Evolutionary conservation across 2,329 filamentous ascomycete genomes (phyloP), one percentile per base, ranked within the genome.

Genomic region (Pseudocercospora musae): DNA sequence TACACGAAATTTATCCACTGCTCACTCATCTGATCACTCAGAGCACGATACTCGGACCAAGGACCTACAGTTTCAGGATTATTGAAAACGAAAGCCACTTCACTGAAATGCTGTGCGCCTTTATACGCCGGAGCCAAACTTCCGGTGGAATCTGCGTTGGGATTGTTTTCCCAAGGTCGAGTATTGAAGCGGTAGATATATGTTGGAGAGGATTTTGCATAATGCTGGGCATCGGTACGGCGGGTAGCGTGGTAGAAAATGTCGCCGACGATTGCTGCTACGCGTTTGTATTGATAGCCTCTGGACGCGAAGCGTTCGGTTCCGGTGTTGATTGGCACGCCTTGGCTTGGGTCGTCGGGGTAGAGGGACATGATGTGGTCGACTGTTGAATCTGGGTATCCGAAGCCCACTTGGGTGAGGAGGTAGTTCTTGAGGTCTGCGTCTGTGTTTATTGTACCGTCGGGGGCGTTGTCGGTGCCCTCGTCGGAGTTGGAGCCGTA

Each of bases 401-500:
- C 58, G 48, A 66, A 68, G 33, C 66, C 66, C 11, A 63, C 65
- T 29, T 65, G 63, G 13, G 63, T 57, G 4, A 58, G n/a, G 18
- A 68, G 57, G 46, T 64, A 66, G 58, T 60, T 58, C 23, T 59
- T 56, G 9, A 66, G 54, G 20, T 68, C 64, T 27, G 62, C 62
- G 55, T 71, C 65, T 23, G 75, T 76, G 15, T 80, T 82, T 1
- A 81, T 85, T 70, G 87, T 83, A 62, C 88, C 81, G 10, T 80
- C 82, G 6, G 80, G 79, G 0, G 79, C 82, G 68, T 88, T 88
- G 1, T 78, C 78, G 0, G 82, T 82, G 4, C 86, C 88, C 72
- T 91, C 88, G 67, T 90, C 88, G 1, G 82, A 82, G 71, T 89
- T 90, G 27, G 82, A 82, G 37, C 88, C 88, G 29, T 82, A 77